Base-by-base conservation (phyloP, 2,329 filamentous ascomycete genomes). In the Trichophyton verrucosum region DNA sequence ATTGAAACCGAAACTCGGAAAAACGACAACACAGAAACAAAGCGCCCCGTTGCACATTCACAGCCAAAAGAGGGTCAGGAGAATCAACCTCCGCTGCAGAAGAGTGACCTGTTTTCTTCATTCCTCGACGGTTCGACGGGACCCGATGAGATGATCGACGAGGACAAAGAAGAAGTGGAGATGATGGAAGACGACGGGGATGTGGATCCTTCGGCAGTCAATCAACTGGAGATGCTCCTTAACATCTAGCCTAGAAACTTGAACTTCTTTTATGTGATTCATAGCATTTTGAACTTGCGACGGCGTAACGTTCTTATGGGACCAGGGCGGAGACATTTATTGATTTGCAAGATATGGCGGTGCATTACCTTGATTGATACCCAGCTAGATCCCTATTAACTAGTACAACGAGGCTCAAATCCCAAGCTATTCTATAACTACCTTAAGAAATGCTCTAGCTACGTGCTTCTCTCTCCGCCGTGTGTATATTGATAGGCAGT, bases 221-320 rank as follows among this genome's bases (percentile, higher is more conserved):
- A 63, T 58, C 46, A 62, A 13, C 46, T 65, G 40, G 61, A 62
- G 38, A 30, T 24, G 38, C 44, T 65, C 30, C 27, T 65, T 2
- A 60, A 60, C 13, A 27, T 60, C 38, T 62, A 44, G 61, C 27
- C 33, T 42, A 36, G n/a, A 36, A 8, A 33, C 27, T 33, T 24
- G 4, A 27, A 27, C 17, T 20, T 20, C 22, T 17, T 7, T 9
- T 55, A 36, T 38, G 51, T n/a, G 15, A 7, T n/a, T 55, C 33
- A 36, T 11, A 27, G 46, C 20, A 27, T 27, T 24, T 22, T 13
- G 46, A 27, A 51, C 46, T 51, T 51, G 20, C 20, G 22, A 27
- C 11, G 20, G 46, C 46, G 46, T 51, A 51, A 27, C 20, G 46
- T 51, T 51, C 20, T 51, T 51, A 27, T 51, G 20, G 20, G 20